Conservation (phyloP, 1,284 basidiomycete genomes). For the Jaminaea rosea region DNA sequence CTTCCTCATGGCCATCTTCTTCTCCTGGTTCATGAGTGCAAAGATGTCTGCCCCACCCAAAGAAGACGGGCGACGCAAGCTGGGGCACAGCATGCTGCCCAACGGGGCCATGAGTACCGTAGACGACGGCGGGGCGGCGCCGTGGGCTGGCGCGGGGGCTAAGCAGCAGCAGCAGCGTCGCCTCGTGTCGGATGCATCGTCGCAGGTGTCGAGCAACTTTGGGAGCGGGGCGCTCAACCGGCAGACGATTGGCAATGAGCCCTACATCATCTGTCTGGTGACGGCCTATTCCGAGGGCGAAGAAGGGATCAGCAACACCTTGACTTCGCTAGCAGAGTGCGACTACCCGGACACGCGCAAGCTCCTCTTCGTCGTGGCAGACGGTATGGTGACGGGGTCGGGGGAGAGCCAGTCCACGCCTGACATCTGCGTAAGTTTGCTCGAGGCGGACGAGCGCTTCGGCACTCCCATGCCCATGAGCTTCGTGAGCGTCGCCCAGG, state of each 20-base stretch:
- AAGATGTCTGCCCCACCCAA: slow-evolving; percentile 33
- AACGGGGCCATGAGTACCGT: slow-evolving; percentile 84
- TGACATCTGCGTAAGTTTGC: slow-evolving; percentile 82
- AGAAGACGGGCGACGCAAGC: slow-evolving; percentile 51
- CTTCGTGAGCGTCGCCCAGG: slow-evolving; percentile 81
- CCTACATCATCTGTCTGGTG: slow-evolving; percentile 88
- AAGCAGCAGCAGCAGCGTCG: too few relatives aligned
- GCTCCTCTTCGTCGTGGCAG: slow-evolving; percentile 86
- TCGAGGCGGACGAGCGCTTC: slow-evolving; percentile 89
- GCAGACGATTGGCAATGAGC: slow-evolving; percentile 53
- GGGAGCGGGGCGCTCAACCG: slow-evolving; percentile 13
- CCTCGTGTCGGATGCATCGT: not conserved
- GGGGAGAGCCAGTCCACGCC: slow-evolving; percentile 92
- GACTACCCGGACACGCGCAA: slow-evolving; percentile 86
- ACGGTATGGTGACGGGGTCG: slow-evolving; percentile 96
- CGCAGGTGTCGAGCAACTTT: not conserved
- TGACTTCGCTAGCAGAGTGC: slow-evolving; percentile 83
- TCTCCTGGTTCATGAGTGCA: slow-evolving; percentile 93
- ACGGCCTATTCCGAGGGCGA: slow-evolving; percentile 97
- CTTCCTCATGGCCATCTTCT: slow-evolving; percentile 90
- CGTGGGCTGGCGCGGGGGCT: slow-evolving; percentile 60
- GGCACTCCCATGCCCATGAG: slow-evolving; percentile 94
- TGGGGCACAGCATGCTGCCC: slow-evolving; percentile 89
- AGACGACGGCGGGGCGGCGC: slow-evolving; percentile 80
- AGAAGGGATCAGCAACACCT: slow-evolving; percentile 78